phyloP scores from a whole-genome alignment of 2,329 filamentous ascomycete species.

The Verticillium albo-atrum region DNA sequence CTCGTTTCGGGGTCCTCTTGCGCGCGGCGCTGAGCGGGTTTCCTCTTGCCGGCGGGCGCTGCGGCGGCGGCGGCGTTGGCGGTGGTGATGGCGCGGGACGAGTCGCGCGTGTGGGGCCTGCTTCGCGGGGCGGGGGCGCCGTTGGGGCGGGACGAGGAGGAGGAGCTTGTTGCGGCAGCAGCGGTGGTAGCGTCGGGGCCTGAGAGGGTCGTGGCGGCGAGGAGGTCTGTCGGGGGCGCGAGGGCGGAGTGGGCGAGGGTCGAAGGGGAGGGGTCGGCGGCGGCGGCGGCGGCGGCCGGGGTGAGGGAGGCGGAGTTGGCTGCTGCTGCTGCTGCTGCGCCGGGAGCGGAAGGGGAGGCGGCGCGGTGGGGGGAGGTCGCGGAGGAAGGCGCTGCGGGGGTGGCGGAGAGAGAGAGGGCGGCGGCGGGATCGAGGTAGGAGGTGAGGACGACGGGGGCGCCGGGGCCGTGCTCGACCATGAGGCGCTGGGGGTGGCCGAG shows the following conservation, averaged over 20 bases:
- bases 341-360: not conserved
- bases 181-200: not conserved
- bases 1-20: conserved; percentile 13
- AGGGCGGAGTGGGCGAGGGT: not conserved
- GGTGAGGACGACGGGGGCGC: conserved; percentile 36
- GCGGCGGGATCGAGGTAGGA: conserved; percentile 39
- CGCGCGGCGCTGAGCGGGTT: not conserved
- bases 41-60: conserved; percentile 1
- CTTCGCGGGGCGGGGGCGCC: not conserved
- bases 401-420: not conserved
- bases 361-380: not conserved
- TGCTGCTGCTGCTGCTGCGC: not conserved
- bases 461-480: conserved; percentile 50
- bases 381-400: not conserved
- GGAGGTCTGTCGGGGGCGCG: conserved; percentile 1
- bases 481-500: conserved; percentile 52
- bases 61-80: conserved; percentile 10
- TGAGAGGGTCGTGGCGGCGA: not conserved
- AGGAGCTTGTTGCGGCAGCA: not conserved
- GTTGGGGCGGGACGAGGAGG: not conserved
- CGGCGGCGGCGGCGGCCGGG: not conserved
- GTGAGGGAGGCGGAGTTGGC: not conserved
- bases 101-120: not conserved
- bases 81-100: conserved; percentile 1
- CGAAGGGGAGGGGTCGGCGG: conserved; percentile 3